Conservation (phyloP, 495 filamentous ascomycete species). For the Tuber microsphaerosporum region DNA sequence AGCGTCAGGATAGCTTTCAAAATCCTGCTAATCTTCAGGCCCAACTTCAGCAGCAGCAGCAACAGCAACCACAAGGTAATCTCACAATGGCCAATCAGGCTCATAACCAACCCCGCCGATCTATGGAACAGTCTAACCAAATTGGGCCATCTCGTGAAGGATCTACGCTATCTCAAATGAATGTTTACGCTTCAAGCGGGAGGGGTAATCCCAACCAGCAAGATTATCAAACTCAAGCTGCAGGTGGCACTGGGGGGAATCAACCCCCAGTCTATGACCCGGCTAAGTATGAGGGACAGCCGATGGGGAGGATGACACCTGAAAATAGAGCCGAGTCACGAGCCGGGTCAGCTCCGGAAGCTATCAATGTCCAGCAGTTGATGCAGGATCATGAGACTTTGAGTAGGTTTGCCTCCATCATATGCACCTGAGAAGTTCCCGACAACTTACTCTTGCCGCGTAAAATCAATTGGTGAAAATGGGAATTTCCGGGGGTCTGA, state of each 20-base stretch:
- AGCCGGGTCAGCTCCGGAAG: constrained; percentile 30
- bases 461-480: constrained; percentile 44
- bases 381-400: constrained; percentile 45
- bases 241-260: constrained; percentile 19
- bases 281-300: constrained; percentile 37
- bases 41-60: constrained; percentile 38
- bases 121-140: constrained; percentile 28
- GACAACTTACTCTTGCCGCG: background rate
- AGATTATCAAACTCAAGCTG: constrained; percentile 21
- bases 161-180: constrained; percentile 23
- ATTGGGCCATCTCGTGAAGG: constrained; percentile 26
- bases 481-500: constrained; percentile 49
- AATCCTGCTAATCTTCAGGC: constrained; percentile 44
- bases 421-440: constrained; percentile 44
- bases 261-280: constrained; percentile 32
- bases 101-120: constrained; percentile 25
- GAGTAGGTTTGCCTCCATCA: constrained; percentile 48
- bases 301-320: constrained; percentile 38
- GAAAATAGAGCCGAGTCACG: constrained; percentile 22
- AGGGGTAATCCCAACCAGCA: constrained; percentile 19
- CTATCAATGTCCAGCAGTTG: constrained; percentile 33
- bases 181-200: constrained; percentile 26
- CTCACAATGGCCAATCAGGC: constrained; percentile 23
- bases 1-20: constrained; percentile 47
- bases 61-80: constrained; percentile 26